A percentile compares a stretch with the other conserved stretches of the same genome.
Conservation (phyloP, 2,329 filamentous ascomycete genomes). For the Alternaria arbusti region DNA sequence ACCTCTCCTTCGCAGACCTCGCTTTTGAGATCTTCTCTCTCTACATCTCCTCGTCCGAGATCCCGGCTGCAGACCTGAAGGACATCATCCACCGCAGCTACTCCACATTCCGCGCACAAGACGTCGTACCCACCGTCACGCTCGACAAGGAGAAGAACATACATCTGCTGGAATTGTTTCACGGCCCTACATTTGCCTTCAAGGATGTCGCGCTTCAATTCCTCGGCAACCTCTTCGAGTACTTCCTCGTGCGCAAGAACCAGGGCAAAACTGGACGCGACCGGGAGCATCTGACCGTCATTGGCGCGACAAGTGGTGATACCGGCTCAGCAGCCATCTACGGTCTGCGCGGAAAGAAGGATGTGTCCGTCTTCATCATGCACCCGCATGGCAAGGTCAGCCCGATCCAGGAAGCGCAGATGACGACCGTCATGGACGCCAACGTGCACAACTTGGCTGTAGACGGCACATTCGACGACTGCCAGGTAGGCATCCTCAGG, state of each 20-base stretch:
- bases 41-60: constrained; percentile 84
- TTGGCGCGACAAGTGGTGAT: constrained; percentile 54
- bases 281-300: constrained; percentile 50
- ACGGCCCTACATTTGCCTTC: constrained; percentile 94
- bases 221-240: constrained; percentile 94
- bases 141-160: constrained; percentile 75
- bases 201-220: constrained; percentile 92
- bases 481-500: constrained; percentile 70
- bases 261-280: constrained; percentile 73
- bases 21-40: constrained; percentile 85
- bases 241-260: constrained; percentile 79
- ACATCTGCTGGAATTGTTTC: constrained; percentile 91
- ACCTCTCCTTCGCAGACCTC: constrained; percentile 79
- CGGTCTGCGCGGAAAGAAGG: constrained; percentile 91
- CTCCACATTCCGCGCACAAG: constrained; percentile 80
- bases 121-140: constrained; percentile 81
- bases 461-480: constrained; percentile 92
- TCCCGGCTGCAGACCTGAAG: constrained; percentile 79
- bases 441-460: constrained; percentile 95
- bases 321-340: constrained; percentile 97
- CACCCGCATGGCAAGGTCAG: constrained; percentile 90
- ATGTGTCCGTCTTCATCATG: constrained; percentile 95
- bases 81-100: constrained; percentile 86
- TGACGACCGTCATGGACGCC: constrained; percentile 89
- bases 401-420: constrained; percentile 93